phyloP scores from a whole-genome alignment of 306 rosid genomes.

The Echinosophora koreensis region DNA sequence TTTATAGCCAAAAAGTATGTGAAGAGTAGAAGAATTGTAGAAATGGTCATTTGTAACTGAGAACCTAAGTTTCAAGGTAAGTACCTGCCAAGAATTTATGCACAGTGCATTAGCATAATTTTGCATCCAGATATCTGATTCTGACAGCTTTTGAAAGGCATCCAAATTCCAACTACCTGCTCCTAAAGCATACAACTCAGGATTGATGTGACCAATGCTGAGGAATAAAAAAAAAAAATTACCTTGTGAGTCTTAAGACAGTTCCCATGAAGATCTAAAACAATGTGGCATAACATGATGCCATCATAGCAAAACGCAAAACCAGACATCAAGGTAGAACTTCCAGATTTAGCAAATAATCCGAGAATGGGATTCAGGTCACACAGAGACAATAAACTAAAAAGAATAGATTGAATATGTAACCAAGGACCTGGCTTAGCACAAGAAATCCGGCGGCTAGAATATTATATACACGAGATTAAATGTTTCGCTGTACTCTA shows the following conservation, averaged over 20 bases:
- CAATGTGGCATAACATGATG: conserved; percentile 19
- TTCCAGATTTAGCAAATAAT: conserved; percentile 40
- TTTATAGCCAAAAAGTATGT: conserved; percentile 24
- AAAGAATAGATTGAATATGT: background rate
- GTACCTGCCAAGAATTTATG: conserved; percentile 97
- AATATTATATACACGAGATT: background rate
- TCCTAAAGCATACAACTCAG: conserved; percentile 82
- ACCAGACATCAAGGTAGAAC: conserved; percentile 39
- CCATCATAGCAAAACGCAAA: conserved; percentile 34
- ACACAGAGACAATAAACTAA: conserved; percentile 1
- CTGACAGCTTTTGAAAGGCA: conserved; percentile 53
- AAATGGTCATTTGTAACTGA: conserved; percentile 23
- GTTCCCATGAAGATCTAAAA: conserved; percentile 35
- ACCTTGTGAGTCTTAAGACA: conserved; percentile 39
- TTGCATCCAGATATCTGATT: conserved; percentile 72
- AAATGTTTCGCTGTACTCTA: conserved; percentile 4
- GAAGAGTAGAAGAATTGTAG: background rate
- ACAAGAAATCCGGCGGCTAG: conserved; percentile 23
- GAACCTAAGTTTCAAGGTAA: conserved; percentile 26
- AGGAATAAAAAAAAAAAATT: conserved; percentile 48
- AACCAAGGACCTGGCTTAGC: conserved; percentile 10
- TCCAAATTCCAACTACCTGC: conserved; percentile 66
- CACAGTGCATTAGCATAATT: conserved; percentile 83
- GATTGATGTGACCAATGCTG: conserved; percentile 93
- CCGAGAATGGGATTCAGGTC: conserved; percentile 34